Evolutionary conservation across 495 filamentous ascomycete genomes (phyloP).

Genomic region (Astrothelium macrocarpum): DNA sequence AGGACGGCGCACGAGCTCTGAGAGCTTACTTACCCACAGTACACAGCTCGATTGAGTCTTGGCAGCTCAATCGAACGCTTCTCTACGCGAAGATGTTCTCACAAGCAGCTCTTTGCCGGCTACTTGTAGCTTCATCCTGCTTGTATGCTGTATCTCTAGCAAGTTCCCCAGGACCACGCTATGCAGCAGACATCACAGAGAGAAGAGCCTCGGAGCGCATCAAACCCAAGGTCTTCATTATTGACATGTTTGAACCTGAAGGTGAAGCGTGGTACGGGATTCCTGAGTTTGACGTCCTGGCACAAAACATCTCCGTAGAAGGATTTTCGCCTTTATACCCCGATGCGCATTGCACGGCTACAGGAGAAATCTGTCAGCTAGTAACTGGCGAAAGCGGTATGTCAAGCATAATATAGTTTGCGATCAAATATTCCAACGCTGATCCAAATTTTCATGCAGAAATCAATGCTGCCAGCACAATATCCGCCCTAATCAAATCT

Average conservation of each 20-base stretch:
- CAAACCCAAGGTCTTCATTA: constrained; percentile 58
- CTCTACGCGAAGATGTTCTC: background rate
- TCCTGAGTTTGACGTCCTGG: constrained; percentile 50
- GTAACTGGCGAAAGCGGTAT: constrained; percentile 38
- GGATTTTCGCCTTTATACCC: constrained; percentile 58
- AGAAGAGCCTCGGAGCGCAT: constrained; percentile 15
- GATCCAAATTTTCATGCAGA: constrained; percentile 31
- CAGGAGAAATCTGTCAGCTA: constrained; percentile 52
- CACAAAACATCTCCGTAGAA: constrained; percentile 55
- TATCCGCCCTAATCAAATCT: constrained; percentile 49
- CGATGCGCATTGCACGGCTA: constrained; percentile 50
- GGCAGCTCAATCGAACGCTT: background rate
- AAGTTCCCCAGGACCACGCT: background rate
- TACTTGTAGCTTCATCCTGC: background rate
- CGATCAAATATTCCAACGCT: background rate
- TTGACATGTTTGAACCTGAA: constrained; percentile 64
- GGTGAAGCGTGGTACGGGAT: constrained; percentile 57
- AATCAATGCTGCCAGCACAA: constrained; percentile 64
- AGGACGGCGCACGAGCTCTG: background rate
- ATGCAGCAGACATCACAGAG: background rate
- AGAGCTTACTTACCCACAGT: background rate
- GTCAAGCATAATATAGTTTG: background rate
- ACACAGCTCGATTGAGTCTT: background rate
- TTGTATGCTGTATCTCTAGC: background rate
- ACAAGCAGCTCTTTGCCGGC: background rate